A percentile compares a stretch with the other conserved stretches of the same genome.
phyloP scores from a whole-genome alignment of 768 basidiomycete species.

The Termitomyces titanicus region DNA sequence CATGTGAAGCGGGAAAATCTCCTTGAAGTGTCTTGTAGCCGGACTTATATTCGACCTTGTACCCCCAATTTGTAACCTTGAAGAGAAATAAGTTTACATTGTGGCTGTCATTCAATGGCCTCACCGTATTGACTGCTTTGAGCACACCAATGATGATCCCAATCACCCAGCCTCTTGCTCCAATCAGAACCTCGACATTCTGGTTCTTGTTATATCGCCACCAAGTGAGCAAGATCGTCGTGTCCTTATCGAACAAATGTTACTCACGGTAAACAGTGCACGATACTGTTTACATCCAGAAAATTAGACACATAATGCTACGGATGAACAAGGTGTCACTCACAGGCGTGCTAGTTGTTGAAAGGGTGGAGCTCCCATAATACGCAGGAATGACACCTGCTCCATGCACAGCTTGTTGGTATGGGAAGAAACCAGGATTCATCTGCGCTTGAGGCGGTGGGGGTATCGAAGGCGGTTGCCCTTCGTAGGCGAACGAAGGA shows the following conservation, averaged over 20 bases:
- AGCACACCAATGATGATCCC: constrained; percentile 8
- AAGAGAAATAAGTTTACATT: background rate
- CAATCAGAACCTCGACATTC: constrained; percentile 2
- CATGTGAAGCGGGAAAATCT: constrained; percentile 5
- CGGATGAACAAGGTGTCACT: background rate
- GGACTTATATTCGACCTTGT: constrained; percentile 7
- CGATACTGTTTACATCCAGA: background rate
- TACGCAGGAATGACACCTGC: background rate
- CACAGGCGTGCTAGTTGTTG: background rate
- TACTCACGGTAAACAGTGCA: background rate
- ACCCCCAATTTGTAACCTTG: constrained; percentile 11
- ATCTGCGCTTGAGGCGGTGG: background rate
- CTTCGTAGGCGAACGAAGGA: background rate
- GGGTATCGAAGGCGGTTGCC: background rate
- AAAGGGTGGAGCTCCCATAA: background rate
- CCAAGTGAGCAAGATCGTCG: background rate
- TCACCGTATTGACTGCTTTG: constrained; percentile 6
- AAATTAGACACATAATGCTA: background rate
- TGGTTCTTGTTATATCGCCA: constrained; percentile 9
- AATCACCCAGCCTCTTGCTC: constrained; percentile 8
- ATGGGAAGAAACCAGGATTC: background rate
- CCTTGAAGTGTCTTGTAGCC: background rate
- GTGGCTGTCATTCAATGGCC: background rate
- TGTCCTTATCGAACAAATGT: background rate
- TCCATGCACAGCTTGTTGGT: background rate